These are phyloP conservation scores for Sarocladium brachiariae DNA, from an alignment of 2,329 filamentous ascomycete species.

Conservation along the genomic window DNA sequence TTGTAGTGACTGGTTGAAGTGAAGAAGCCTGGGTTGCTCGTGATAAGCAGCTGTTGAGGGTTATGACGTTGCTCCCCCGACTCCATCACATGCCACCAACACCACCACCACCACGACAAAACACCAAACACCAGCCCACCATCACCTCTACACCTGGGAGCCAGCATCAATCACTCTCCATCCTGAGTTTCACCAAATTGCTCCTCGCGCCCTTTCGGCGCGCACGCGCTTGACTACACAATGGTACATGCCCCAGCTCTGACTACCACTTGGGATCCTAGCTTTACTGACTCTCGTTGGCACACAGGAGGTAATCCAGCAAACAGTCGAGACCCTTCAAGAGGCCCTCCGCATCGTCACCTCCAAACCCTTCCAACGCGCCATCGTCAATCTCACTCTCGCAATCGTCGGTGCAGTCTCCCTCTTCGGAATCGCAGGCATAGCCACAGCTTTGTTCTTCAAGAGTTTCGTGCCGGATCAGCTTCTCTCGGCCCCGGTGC, in stretches of 20 bases:
- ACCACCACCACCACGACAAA: neutral
- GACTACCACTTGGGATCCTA: too few relatives aligned
- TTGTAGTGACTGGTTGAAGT: neutral
- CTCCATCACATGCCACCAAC: slow-evolving; percentile 6
- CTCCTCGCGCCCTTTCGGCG: neutral
- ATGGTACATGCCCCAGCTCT: neutral
- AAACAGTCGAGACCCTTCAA: slow-evolving; percentile 26
- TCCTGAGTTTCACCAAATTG: too few relatives aligned
- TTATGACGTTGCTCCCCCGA: slow-evolving; percentile 7
- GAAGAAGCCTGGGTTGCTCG: too few relatives aligned
- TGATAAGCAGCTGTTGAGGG: too few relatives aligned
- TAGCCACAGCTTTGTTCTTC: slow-evolving; percentile 48
- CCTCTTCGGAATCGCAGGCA: slow-evolving; percentile 39
- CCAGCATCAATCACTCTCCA: slow-evolving; percentile 7
- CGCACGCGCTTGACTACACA: neutral
- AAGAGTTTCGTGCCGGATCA: slow-evolving; percentile 50
- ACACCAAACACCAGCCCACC: slow-evolving; percentile 24
- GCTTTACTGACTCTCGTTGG: too few relatives aligned
- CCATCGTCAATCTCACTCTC: slow-evolving; percentile 40
- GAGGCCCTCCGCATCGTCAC: slow-evolving; percentile 34
- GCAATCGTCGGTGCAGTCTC: slow-evolving; percentile 34
- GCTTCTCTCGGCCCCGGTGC: slow-evolving; percentile 43
- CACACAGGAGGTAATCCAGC: slow-evolving; percentile 28
- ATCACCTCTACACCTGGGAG: slow-evolving; percentile 23
- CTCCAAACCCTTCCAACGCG: slow-evolving; percentile 44